These are phyloP conservation scores for Nicotiana tabacum DNA, from an alignment of 257 asterid species.

Conservation along the genomic window DNA sequence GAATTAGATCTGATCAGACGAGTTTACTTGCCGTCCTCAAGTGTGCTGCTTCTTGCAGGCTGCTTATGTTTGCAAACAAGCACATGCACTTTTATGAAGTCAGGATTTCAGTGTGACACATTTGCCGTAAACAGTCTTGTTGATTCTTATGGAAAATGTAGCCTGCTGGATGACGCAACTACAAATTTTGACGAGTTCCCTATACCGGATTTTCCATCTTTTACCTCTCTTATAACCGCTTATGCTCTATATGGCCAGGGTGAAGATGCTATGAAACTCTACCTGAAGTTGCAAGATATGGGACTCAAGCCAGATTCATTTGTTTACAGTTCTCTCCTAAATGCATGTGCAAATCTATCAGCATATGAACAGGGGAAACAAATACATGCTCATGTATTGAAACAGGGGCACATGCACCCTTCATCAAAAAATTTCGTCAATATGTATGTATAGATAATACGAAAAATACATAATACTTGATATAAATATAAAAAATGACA, in stretches of 20 bases:
- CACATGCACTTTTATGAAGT: constrained; percentile 3
- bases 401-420: too few species aligned
- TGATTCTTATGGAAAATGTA: constrained; percentile 11
- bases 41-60: constrained; percentile 2
- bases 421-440: too few species aligned
- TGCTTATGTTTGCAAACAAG: neutral
- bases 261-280: neutral
- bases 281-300: neutral
- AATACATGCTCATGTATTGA: too few species aligned
- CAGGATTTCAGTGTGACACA: neutral
- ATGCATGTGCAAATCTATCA: neutral
- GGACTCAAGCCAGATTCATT: neutral
- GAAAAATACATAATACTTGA: too few species aligned
- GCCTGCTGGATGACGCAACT: constrained; percentile 4
- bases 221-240: constrained; percentile 6
- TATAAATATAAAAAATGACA: too few species aligned
- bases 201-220: neutral
- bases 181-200: neutral
- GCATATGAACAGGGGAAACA: neutral
- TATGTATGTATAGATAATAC: too few species aligned
- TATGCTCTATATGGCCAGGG: neutral
- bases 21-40: constrained; percentile 5
- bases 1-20: constrained; percentile 3
- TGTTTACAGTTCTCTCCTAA: neutral
- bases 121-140: neutral